Evolutionary conservation across 1,284 basidiomycete genomes (phyloP), one percentile per base, ranked within the genome.

Genomic region (Coniferiporia sulphurascens): DNA sequence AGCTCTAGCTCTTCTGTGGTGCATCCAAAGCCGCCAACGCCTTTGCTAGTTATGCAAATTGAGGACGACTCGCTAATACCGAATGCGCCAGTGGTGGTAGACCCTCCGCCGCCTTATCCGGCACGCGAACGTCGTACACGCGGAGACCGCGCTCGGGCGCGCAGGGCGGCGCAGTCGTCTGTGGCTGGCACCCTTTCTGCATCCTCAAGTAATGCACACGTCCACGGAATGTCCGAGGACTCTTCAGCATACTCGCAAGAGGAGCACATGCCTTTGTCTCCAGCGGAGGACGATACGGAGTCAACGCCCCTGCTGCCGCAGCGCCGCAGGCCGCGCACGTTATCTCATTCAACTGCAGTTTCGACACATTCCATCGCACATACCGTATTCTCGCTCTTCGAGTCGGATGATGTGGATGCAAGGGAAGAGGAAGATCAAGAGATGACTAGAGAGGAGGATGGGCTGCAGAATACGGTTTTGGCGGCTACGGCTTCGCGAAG

Each of bases 81-180:
- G 8, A 52, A 43, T 46, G 57, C 43, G 15, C 41, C 43, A 4
- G 46, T 49, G 10, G 35, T 58, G n/a, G 22, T 58, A 12, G 85
- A 87, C 62, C 85, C 86, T 0, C 85, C 85, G 10, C 85, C 85
- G 0, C 86, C 85, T 0, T 88, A 87, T 68, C 86, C 84, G 41
- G 78, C 82, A 0, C 73, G 76, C 56, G 76, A 78, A 63, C 75
- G 81, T n/a, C 76, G 79, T 35, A 62, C 70, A 7, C 73, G 80
- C 34, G 54, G 71, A 3, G 66, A 65, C 34, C 73, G 73, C 52
- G 60, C 67, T 62, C 52, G 58, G 6, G 62, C 65, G 6, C 67
- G 71, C 27, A 63, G 71, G n/a, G 72, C 69, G 44, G 59, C 65
- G 5, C 73, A 75, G 49, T 59, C 72, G 1, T 50, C 52, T 15